Percentiles rank a stretch among this genome's conserved stretches.
Evolutionary conservation across 2,329 filamentous ascomycete species (phyloP).

Genomic region (Cercospora sesami): DNA sequence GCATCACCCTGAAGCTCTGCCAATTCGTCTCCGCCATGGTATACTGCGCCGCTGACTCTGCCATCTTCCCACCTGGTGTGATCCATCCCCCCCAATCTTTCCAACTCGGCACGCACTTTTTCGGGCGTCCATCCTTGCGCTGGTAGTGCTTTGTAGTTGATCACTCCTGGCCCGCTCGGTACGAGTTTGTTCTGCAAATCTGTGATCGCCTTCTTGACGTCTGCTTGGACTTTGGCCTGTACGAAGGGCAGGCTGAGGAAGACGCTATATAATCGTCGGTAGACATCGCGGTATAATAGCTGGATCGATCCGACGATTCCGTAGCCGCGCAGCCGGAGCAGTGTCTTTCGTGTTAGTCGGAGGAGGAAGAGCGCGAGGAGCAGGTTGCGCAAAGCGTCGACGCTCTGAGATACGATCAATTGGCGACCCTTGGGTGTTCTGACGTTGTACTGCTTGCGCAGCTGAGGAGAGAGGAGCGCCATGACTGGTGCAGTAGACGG

Average conservation of each 20-base stretch:
- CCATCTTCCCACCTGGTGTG: constrained; percentile 98
- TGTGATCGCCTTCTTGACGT: constrained; percentile 74
- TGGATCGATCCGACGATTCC: constrained; percentile 76
- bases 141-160: constrained; percentile 73
- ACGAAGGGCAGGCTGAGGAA: constrained; percentile 87
- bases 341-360: constrained; percentile 74
- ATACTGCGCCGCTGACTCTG: constrained; percentile 89
- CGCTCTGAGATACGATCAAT: constrained; percentile 29
- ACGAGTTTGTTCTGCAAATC: constrained; percentile 85
- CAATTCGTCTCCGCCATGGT: constrained; percentile 84
- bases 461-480: constrained; percentile 23
- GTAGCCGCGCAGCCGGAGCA: constrained; percentile 84
- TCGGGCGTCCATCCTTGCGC: constrained; percentile 81
- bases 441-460: constrained; percentile 31
- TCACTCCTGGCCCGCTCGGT: constrained; percentile 67
- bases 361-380: constrained; percentile 86
- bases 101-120: constrained; percentile 75
- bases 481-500: neutral
- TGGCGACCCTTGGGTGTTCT: constrained; percentile 27
- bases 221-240: constrained; percentile 77
- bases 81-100: constrained; percentile 77
- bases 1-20: constrained; percentile 86
- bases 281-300: constrained; percentile 70
- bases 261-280: constrained; percentile 75
- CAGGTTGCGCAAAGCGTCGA: constrained; percentile 67